A percentile compares a stretch with the other conserved stretches of the same genome.
Conservation (phyloP, 345 rosid species). For the Citrus reticulata region DNA sequence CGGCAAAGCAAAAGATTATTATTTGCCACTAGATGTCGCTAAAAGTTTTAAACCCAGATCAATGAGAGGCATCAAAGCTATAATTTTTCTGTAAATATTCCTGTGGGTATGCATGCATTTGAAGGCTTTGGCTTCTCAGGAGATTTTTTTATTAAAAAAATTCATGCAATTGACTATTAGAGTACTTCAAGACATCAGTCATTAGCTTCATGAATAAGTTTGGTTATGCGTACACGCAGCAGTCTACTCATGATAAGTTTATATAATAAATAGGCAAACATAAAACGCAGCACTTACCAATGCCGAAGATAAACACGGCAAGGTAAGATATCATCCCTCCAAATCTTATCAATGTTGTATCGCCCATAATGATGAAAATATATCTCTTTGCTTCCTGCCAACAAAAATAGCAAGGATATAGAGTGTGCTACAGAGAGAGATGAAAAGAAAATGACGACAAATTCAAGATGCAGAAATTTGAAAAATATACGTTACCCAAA, state of each 20-base stretch:
- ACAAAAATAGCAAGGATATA: not conserved
- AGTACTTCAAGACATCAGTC: not conserved
- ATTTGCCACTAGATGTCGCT: not conserved
- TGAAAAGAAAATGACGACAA: not conserved
- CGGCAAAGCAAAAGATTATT: not conserved
- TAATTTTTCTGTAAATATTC: not conserved
- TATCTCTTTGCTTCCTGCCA: conserved; percentile 68
- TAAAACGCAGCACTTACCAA: conserved; percentile 43
- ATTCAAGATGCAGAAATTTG: not conserved
- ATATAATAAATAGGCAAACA: not conserved
- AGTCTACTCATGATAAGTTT: too few species aligned
- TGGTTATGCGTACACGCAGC: not conserved
- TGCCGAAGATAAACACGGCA: conserved; percentile 91
- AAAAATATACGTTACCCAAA: not conserved
- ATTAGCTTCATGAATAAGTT: not conserved
- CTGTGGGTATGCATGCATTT: not conserved
- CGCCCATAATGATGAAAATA: conserved; percentile 69
- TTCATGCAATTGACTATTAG: not conserved
- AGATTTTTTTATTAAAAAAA: not conserved
- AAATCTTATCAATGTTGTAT: conserved; percentile 69
- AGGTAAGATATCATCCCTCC: conserved; percentile 86
- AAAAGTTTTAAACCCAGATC: not conserved
- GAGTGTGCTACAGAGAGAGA: too few species aligned
- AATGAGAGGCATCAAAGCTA: not conserved
- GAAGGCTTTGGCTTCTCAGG: not conserved